These are phyloP conservation scores for Aspergillaceae sp. DNA, from an alignment of 2,329 filamentous ascomycete species.

Conservation along the genomic window DNA sequence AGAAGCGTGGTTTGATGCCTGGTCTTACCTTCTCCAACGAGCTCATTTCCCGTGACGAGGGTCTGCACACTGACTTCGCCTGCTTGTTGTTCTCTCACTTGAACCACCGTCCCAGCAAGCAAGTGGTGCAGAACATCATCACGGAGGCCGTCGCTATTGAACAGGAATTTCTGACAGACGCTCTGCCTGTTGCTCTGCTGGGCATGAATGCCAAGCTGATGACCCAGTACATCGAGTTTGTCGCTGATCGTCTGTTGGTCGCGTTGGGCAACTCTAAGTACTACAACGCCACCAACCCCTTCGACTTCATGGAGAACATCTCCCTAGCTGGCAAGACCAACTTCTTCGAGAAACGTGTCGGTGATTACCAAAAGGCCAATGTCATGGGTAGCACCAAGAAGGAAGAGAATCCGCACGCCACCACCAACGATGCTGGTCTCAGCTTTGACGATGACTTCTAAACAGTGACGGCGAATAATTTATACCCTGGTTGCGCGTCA, in stretches of 20 bases:
- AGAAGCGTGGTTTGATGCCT: slow-evolving; percentile 99
- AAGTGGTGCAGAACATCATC: slow-evolving; percentile 79
- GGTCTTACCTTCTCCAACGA: slow-evolving; percentile 99
- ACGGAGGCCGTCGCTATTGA: slow-evolving; percentile 89
- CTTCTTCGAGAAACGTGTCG: slow-evolving; percentile 99
- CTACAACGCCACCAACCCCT: slow-evolving; percentile 90
- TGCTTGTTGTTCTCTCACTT: slow-evolving; percentile 97
- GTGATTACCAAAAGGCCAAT: slow-evolving; percentile 98
- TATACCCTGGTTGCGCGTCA: slow-evolving; percentile 13
- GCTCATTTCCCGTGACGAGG: slow-evolving; percentile 98
- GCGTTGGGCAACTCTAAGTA: slow-evolving; percentile 90
- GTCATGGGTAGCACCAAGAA: slow-evolving; percentile 91
- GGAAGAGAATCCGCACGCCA: slow-evolving; percentile 40
- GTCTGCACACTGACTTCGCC: slow-evolving; percentile 98
- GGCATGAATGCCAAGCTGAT: slow-evolving; percentile 97
- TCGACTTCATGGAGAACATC: slow-evolving; percentile 99
- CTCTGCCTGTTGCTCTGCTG: slow-evolving; percentile 81
- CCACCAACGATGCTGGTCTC: slow-evolving; percentile 59
- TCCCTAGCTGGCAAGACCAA: slow-evolving; percentile 98
- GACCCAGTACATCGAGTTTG: slow-evolving; percentile 99
- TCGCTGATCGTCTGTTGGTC: slow-evolving; percentile 87
- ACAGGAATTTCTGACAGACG: slow-evolving; percentile 95
- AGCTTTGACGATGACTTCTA: slow-evolving; percentile 96
- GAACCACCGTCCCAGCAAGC: slow-evolving; percentile 77
- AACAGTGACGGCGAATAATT: slow-evolving; percentile 21